phyloP scores from a whole-genome alignment of 108 stramenopile species.

The Skeletonema tropicum region DNA sequence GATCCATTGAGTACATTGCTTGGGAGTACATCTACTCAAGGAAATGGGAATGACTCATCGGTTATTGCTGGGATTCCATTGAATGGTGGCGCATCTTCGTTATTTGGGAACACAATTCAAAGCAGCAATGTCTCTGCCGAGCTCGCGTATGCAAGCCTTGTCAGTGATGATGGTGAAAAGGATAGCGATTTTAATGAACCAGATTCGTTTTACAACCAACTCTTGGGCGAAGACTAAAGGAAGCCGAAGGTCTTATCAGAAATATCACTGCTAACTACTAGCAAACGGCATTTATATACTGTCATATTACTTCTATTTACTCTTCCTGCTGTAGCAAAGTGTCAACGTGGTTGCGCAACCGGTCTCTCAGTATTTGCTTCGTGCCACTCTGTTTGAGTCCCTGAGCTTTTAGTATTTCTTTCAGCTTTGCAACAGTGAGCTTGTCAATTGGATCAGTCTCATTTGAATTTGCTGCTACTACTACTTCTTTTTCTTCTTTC shows the following conservation, averaged over 20 bases:
- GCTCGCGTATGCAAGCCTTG: slow-evolving; percentile 35
- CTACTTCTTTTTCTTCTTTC: slow-evolving; percentile 8
- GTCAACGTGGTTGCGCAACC: slow-evolving; percentile 75
- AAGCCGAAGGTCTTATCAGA: background rate
- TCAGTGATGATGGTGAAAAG: slow-evolving; percentile 32
- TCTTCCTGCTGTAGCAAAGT: slow-evolving; percentile 51
- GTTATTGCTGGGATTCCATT: slow-evolving; percentile 48
- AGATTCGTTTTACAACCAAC: slow-evolving; percentile 51
- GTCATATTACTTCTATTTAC: background rate
- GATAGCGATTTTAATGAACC: slow-evolving; percentile 44
- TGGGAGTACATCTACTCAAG: slow-evolving; percentile 25
- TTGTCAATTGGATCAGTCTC: slow-evolving; percentile 69
- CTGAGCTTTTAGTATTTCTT: slow-evolving; percentile 69
- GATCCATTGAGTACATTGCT: slow-evolving; percentile 35
- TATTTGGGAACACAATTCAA: slow-evolving; percentile 27
- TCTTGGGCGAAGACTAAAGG: slow-evolving; percentile 37
- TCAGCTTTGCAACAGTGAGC: slow-evolving; percentile 78
- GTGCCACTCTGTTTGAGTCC: slow-evolving; percentile 75
- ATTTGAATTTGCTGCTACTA: background rate
- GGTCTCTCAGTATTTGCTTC: slow-evolving; percentile 78
- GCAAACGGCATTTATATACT: background rate
- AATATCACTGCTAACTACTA: background rate
- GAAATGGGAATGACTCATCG: slow-evolving; percentile 21
- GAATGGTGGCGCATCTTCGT: slow-evolving; percentile 25
- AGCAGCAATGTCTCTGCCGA: slow-evolving; percentile 25